Percentiles rank a stretch among this genome's conserved stretches.
These are phyloP conservation scores for Ulvella scutata DNA, from an alignment of 139 green algal genomes.

Conservation along the genomic window DNA sequence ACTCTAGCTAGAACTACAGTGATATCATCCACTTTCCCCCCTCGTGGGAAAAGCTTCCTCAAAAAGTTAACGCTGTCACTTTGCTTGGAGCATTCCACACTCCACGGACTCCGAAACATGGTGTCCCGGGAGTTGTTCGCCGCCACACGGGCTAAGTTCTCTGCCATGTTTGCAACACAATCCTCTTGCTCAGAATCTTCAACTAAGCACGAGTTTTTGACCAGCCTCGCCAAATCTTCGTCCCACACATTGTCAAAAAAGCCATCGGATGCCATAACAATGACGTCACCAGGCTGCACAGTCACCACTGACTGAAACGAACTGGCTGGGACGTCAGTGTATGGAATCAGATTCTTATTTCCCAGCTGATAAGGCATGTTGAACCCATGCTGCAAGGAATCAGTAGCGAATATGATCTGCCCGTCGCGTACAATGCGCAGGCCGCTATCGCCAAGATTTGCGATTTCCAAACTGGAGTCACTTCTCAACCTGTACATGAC, in stretches of 20 bases:
- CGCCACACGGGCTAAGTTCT: background rate
- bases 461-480: constrained; percentile 50
- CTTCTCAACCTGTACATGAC: too few species aligned
- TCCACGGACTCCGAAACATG: background rate
- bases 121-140: background rate
- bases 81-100: background rate
- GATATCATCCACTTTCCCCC: background rate
- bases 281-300: constrained; percentile 51
- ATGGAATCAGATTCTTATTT: constrained; percentile 16
- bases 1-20: background rate
- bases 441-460: constrained; percentile 69
- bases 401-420: constrained; percentile 39
- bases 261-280: constrained; percentile 80
- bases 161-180: background rate
- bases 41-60: background rate
- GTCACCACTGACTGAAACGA: constrained; percentile 13
- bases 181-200: background rate
- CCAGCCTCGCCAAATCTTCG: constrained; percentile 48
- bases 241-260: constrained; percentile 97
- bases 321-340: constrained; percentile 33
- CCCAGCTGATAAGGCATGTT: constrained; percentile 90
- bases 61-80: background rate
- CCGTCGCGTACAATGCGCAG: constrained; percentile 49
- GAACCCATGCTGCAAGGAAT: constrained; percentile 84
- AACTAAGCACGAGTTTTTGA: constrained; percentile 10